Percentiles rank a stretch among this genome's conserved stretches.
Conservation (phyloP, 176 grass and related monocot species). For the Aegilops longissima region DNA sequence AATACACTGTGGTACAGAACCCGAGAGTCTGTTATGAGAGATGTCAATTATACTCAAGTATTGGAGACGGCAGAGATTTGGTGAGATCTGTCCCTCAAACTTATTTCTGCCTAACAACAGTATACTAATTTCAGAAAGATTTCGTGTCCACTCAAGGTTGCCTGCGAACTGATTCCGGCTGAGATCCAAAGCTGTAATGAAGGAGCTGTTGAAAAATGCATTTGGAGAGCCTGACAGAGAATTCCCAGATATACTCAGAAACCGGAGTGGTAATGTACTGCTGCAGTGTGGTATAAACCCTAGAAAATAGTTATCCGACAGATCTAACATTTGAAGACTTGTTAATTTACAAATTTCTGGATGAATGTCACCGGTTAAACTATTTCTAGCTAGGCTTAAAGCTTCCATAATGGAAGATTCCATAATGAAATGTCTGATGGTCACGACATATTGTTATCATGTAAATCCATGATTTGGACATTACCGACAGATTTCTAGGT, state of each 20-base stretch:
- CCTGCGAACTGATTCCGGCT: slow-evolving; percentile 13
- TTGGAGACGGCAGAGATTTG: slow-evolving; percentile 5
- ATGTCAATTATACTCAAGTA: slow-evolving; percentile 26
- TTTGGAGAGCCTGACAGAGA: neutral
- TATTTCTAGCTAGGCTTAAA: slow-evolving; percentile 17
- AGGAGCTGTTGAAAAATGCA: neutral
- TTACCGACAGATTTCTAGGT: neutral
- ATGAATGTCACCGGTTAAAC: slow-evolving; percentile 12
- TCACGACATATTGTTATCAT: slow-evolving; percentile 18
- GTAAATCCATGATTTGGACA: neutral
- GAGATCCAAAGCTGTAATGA: neutral
- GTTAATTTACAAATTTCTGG: slow-evolving; percentile 16
- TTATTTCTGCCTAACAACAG: slow-evolving; percentile 13
- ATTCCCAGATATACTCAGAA: slow-evolving; percentile 24
- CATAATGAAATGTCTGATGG: neutral
- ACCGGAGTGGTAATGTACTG: neutral
- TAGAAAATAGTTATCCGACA: slow-evolving; percentile 19
- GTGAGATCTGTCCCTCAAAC: slow-evolving; percentile 1
- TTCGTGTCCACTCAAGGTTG: neutral
- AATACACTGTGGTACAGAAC: slow-evolving; percentile 35
- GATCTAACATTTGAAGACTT: neutral
- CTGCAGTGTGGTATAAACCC: slow-evolving; percentile 14
- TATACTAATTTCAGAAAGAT: neutral
- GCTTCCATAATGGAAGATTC: neutral
- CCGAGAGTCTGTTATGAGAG: slow-evolving; percentile 15